A percentile compares a stretch with the other conserved stretches of the same genome.
phyloP scores from a whole-genome alignment of 2,329 filamentous ascomycete species.

The Stemphylium beticola region DNA sequence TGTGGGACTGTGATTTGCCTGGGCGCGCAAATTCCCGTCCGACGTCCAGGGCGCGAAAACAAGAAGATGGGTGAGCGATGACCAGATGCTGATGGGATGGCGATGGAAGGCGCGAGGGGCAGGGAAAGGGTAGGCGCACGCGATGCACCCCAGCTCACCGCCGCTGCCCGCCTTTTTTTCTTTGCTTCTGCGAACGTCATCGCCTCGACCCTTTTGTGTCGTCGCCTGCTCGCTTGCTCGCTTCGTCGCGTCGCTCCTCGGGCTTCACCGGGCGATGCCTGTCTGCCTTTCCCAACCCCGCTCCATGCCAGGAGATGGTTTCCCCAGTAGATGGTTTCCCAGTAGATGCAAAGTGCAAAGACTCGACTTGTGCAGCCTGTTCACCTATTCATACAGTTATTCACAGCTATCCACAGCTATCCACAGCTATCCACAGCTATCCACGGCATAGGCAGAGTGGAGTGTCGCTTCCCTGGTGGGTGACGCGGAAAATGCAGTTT shows the following conservation, averaged over 20 bases:
- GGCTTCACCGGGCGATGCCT: no score
- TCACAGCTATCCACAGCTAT: no score
- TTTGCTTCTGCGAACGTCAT: constrained; percentile 17
- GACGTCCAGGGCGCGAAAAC: constrained; percentile 1
- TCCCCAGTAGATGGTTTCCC: no score
- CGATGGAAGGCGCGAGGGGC: constrained; percentile 1
- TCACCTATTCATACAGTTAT: no score
- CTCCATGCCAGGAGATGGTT: no score
- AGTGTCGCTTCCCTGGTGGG: not conserved
- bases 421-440: no score
- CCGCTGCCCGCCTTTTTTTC: constrained; percentile 9
- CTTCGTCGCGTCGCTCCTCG: not conserved
- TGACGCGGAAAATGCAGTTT: constrained; percentile 12
- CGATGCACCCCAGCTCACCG: constrained; percentile 18
- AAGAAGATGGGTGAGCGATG: not conserved
- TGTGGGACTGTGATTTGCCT: constrained; percentile 42
- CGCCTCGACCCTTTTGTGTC: not conserved
- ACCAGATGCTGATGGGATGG: not conserved
- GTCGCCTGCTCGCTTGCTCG: not conserved
- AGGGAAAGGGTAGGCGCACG: constrained; percentile 6
- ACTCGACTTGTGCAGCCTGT: not conserved
- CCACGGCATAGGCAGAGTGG: not conserved
- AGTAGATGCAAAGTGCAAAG: no score
- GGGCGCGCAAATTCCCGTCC: constrained; percentile 20
- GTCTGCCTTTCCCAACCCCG: no score